phyloP scores from a whole-genome alignment of 768 basidiomycete genomes.

The Lactifluus pinguis region DNA sequence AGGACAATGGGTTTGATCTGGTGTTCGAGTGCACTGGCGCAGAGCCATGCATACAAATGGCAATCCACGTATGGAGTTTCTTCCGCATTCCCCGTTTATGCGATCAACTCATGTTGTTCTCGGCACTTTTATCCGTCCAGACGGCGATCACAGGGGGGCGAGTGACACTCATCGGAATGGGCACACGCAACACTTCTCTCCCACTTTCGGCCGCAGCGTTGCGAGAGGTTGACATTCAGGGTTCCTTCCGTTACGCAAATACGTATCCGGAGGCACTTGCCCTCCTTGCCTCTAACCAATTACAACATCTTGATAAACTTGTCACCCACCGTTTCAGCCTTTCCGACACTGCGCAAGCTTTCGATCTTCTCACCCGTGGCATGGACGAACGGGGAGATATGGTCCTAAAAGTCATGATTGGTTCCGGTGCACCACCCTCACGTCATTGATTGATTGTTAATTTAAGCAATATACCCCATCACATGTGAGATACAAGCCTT shows the following conservation, averaged over 20 bases:
- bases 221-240: constrained; percentile 88
- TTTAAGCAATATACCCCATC: constrained; percentile 14
- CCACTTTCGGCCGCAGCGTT: constrained; percentile 78
- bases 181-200: constrained; percentile 68
- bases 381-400: constrained; percentile 70
- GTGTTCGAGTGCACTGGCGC: constrained; percentile 96
- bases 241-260: constrained; percentile 86
- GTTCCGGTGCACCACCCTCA: constrained; percentile 20
- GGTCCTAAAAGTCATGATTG: constrained; percentile 88
- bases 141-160: constrained; percentile 78
- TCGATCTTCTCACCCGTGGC: constrained; percentile 72
- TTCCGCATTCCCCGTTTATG: constrained; percentile 9
- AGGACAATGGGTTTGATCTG: constrained; percentile 77
- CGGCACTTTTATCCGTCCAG: constrained; percentile 31
- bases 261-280: constrained; percentile 83
- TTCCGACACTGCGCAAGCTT: constrained; percentile 59
- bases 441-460: constrained; percentile 7
- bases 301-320: constrained; percentile 59
- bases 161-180: constrained; percentile 95
- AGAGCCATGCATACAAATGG: constrained; percentile 85
- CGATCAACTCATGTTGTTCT: constrained; percentile 11
- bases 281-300: constrained; percentile 53
- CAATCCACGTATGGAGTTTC: constrained; percentile 64
- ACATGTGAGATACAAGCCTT: constrained; percentile 1
- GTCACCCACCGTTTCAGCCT: constrained; percentile 72